Base-by-base conservation (phyloP, 1,284 basidiomycete species). In the Cutaneotrichosporon mucoides region DNA sequence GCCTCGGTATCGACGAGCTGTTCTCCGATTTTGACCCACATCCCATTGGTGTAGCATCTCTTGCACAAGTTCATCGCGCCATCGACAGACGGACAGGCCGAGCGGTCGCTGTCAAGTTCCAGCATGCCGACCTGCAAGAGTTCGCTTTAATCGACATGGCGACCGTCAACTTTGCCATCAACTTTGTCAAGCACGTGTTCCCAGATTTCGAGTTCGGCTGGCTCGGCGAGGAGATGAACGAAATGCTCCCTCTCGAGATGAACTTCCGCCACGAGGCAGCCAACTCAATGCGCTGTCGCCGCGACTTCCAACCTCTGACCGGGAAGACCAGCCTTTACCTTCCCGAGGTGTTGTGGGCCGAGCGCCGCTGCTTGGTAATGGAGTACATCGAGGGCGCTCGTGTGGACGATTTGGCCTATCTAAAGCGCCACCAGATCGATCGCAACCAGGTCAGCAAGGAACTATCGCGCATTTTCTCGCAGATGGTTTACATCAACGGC, bases 401-500 rank as follows among this genome's bases (percentile, higher is more conserved):
- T 12, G 88, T 95, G 3, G 95, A 99, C 73, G 88, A 98, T 76
- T 78, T 97, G 56, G 82, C 82, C 55, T 99, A 91, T 74, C 83
- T 99, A 7, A 87, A 89, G 40, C 79, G 86, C 47, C 84, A 92
- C 66, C 82, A 86, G 55, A 98, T 99, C 68, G 92, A 99, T 77
- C 84, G 95, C 56, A 99, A 97, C 71, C 88, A 88, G 72, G 93
- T 97, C 45, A 88, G 91, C 3, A 81, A 96, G 63, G 93, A 97
- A 76, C 80, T 95, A n/a, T 85, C 88, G 5, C 80, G 87, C 62
- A 76, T 76, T 36, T 98, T 98, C 72, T 89, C 87, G 51, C 88
- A 87, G 71, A 99, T 99, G 96, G 91, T 99, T 16, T 97, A 98
- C 72, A 76, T 97, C 43, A 91, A 97, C 73, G 95, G 95, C 41